Conservation (phyloP, 2,329 filamentous ascomycete species). For the Aspergillus ochraceoroseus region DNA sequence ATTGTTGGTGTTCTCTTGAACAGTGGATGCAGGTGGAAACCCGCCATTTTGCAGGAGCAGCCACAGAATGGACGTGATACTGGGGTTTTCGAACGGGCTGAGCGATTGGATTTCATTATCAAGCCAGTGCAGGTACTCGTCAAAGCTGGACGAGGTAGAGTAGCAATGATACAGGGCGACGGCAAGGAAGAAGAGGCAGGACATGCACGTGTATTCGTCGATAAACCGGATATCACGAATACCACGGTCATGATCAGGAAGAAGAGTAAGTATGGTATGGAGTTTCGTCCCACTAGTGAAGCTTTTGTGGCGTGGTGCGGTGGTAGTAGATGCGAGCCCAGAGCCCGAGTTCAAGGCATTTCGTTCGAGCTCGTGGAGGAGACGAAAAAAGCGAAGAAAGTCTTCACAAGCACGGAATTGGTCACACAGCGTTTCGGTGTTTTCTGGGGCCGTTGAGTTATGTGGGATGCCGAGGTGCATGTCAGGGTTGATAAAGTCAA, state of each 20-base stretch:
- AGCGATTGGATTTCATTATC: conserved; percentile 23
- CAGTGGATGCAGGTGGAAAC: conserved; percentile 8
- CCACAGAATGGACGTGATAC: conserved; percentile 31
- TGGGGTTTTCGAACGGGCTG: conserved; percentile 25
- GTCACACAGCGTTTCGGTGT: conserved; percentile 20
- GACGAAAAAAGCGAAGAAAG: conserved; percentile 31
- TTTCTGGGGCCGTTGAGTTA: conserved; percentile 11
- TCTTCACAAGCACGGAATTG: conserved; percentile 29
- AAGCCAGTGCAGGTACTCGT: conserved; percentile 29
- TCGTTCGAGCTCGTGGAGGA: conserved; percentile 25
- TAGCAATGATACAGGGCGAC: conserved; percentile 30
- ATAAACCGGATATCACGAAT: conserved; percentile 33
- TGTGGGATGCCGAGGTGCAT: conserved; percentile 20
- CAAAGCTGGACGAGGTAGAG: conserved; percentile 24
- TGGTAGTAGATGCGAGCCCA: conserved; percentile 2
- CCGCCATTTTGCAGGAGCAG: conserved; percentile 31
- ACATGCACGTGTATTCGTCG: conserved; percentile 32
- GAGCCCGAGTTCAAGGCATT: conserved; percentile 18
- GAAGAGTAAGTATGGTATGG: conserved; percentile 27
- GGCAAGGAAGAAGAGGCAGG: conserved; percentile 31
- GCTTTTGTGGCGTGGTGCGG: conserved; percentile 14
- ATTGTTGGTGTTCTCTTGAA: conserved; percentile 18
- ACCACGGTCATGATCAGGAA: conserved; percentile 32
- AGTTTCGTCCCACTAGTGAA: conserved; percentile 25
- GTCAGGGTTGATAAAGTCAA: conserved; percentile 25